phyloP scores from a whole-genome alignment of 495 filamentous ascomycete genomes.

The Aspergillus asperescens region DNA sequence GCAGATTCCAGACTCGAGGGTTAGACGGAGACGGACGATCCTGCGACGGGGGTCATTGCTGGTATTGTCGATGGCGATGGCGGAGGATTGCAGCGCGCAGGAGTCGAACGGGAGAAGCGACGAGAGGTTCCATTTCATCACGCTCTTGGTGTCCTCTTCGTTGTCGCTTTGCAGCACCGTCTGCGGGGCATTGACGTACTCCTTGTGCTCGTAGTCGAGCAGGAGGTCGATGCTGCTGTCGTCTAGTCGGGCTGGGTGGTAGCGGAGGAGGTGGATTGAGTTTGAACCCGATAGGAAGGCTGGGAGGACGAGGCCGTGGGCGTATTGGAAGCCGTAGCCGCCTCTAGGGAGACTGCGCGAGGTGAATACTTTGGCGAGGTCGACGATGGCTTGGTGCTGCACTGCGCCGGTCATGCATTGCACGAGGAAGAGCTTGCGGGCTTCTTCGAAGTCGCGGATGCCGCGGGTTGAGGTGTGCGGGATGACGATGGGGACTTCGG shows the following conservation, averaged over 20 bases:
- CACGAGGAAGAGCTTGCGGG: slow-evolving; percentile 4
- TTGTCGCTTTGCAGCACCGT: background rate
- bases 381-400: slow-evolving; percentile 4
- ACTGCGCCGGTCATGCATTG: slow-evolving; percentile 5
- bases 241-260: slow-evolving; percentile 3
- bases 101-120: background rate
- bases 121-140: slow-evolving; percentile 4
- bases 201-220: slow-evolving; percentile 6
- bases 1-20: slow-evolving; percentile 4
- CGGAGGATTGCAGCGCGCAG: slow-evolving; percentile 2
- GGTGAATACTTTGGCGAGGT: slow-evolving; percentile 6
- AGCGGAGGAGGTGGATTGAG: slow-evolving; percentile 5
- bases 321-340: slow-evolving; percentile 5
- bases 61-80: background rate
- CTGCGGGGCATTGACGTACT: background rate
- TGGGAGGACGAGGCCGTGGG: background rate
- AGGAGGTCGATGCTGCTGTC: background rate
- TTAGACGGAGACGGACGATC: slow-evolving; percentile 1
- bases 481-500: slow-evolving; percentile 3
- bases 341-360: slow-evolving; percentile 1
- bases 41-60: background rate
- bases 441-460: slow-evolving; percentile 4
- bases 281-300: slow-evolving; percentile 2
- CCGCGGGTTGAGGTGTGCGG: background rate
- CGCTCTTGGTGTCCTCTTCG: background rate